Base-by-base conservation (phyloP, 345 rosid species). In the Raphanus raphanistrum region DNA sequence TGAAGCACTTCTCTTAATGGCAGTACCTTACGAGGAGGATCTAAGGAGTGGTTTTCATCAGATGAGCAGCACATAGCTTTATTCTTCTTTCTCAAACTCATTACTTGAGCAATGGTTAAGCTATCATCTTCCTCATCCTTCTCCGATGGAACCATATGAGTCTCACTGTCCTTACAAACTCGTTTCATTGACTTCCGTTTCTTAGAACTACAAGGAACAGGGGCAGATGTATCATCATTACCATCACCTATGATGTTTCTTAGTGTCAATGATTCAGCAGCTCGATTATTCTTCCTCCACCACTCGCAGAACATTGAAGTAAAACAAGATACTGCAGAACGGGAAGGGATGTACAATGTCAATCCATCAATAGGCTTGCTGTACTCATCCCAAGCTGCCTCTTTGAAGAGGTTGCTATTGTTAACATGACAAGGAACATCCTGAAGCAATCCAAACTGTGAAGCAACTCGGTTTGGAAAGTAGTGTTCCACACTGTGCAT, bases 381-480 rank as follows among this genome's bases (percentile, higher is more conserved):
- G 77, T 84, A 88, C 1, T 86, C 76, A 41, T 38, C 15, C 78
- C 81, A n/a, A 4, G 81, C 70, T 72, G 59, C 63, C 32, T 55
- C 16, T 17, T 36, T 28, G 16, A 76, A 41, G 61, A 62, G 45
- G 6, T 62, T 63, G 28, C n/a, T n/a, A n/a, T n/a, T n/a, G 8
- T 52, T 66, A 45, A 72, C 68, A 16, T 10, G 16, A 50, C 38
- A 68, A 5, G 89, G 87, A 69, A 86, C 29, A 82, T 84, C 88
- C 31, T 87, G 92, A 82, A 84, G 84, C 62, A 88, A 15, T 17
- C 92, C 93, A 6, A 90, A 86, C 74, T 90, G 93, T 85, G 79
- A 77, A 8, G 85, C 84, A 6, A 89, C 88, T 17, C 90, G 76
- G 69, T 88, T 82, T 0, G 90, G 97, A 6, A 75, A 80, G 75